phyloP scores from a whole-genome alignment of 192 early-diverging fungal species.

The Rhizoclosmatium globosum region DNA sequence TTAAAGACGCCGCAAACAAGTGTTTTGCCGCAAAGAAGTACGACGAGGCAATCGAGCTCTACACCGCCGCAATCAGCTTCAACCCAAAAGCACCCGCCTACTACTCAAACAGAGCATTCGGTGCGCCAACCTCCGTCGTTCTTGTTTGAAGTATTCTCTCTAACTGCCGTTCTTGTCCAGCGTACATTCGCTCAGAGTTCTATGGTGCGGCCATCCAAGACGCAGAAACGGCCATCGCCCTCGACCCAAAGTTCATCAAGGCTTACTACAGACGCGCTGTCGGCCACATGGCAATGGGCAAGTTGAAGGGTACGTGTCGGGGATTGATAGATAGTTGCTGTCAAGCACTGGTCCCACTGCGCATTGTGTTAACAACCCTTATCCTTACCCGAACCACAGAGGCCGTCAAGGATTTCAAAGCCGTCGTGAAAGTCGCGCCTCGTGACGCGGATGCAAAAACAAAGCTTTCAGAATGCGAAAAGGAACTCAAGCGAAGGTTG shows the following conservation, averaged over 20 bases:
- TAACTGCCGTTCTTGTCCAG: conserved; percentile 35
- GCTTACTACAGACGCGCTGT: conserved; percentile 94
- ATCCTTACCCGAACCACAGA: conserved; percentile 18
- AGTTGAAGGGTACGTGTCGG: conserved; percentile 70
- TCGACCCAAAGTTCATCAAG: conserved; percentile 88
- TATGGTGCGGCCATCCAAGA: conserved; percentile 79
- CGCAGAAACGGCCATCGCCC: conserved; percentile 81
- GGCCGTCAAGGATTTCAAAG: conserved; percentile 62
- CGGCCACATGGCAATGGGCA: conserved; percentile 85
- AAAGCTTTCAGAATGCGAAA: conserved; percentile 90
- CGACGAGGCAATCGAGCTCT: conserved; percentile 89
- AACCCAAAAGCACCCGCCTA: conserved; percentile 86
- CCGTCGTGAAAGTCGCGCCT: conserved; percentile 79
- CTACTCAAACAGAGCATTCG: conserved; percentile 92
- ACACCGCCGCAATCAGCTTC: conserved; percentile 85
- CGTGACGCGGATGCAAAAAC: conserved; percentile 78
- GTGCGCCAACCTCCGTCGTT: conserved; percentile 18
- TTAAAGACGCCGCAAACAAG: conserved; percentile 76
- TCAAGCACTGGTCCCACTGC: too few species aligned
- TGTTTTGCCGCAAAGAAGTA: conserved; percentile 76
- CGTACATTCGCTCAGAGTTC: conserved; percentile 84
- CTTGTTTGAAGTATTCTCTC: conserved; percentile 4
- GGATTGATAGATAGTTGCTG: too few species aligned
- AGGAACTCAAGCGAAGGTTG: conserved; percentile 82
- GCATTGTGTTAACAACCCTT: too few species aligned